A percentile compares a stretch with the other conserved stretches of the same genome.
Conservation (phyloP, 176 grass and related monocot species). For the Aechmea fasciata region DNA sequence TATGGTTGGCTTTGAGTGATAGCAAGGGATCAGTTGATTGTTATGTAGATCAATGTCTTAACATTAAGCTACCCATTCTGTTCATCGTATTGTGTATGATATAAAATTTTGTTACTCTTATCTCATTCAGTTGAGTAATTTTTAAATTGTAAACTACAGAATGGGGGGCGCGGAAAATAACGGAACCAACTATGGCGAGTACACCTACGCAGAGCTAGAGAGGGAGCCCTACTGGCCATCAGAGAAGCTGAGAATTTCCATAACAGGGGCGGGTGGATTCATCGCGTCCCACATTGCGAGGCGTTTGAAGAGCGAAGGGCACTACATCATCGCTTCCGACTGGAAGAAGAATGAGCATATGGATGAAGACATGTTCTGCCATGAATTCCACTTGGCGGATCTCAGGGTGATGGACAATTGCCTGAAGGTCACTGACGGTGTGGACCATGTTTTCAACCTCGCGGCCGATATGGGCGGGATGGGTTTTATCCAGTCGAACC, state of each 20-base stretch:
- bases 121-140: not conserved
- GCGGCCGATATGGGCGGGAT: constrained; percentile 55
- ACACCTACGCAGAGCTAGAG: constrained; percentile 67
- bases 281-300: constrained; percentile 85
- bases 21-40: too few relatives aligned
- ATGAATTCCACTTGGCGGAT: constrained; percentile 80
- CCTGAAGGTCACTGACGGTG: constrained; percentile 36
- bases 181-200: constrained; percentile 48
- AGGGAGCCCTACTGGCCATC: constrained; percentile 61
- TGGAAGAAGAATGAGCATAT: constrained; percentile 99
- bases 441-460: constrained; percentile 46
- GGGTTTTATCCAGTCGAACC: constrained; percentile 49
- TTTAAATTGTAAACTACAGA: constrained; percentile 13
- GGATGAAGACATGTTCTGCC: constrained; percentile 84
- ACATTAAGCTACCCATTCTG: too few relatives aligned
- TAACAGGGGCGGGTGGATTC: constrained; percentile 78
- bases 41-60: too few relatives aligned
- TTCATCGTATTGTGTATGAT: too few relatives aligned
- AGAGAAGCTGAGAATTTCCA: constrained; percentile 65
- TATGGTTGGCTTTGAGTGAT: not conserved
- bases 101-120: not conserved
- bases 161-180: constrained; percentile 52
- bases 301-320: constrained; percentile 62
- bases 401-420: constrained; percentile 57
- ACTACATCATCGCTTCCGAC: constrained; percentile 72